Conservation (phyloP, 129 eudicot species). For the Gnaphalium uliginosum region DNA sequence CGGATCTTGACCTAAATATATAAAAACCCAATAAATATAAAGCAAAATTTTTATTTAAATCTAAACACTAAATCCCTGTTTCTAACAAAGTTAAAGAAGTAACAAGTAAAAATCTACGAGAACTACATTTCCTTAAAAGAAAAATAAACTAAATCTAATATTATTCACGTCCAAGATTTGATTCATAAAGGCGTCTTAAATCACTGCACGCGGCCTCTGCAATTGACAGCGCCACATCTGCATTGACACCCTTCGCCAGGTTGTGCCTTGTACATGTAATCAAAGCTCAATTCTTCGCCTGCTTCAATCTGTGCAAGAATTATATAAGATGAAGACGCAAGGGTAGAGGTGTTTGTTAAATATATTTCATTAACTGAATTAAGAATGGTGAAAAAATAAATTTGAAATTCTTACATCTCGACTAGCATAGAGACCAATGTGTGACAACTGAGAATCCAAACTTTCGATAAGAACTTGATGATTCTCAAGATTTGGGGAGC, state of each 20-base stretch:
- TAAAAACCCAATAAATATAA: conserved; percentile 20
- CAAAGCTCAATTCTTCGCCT: conserved; percentile 83
- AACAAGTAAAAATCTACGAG: conserved; percentile 21
- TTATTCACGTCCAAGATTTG: conserved; percentile 24
- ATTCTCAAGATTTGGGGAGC: conserved; percentile 89
- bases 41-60: conserved; percentile 25
- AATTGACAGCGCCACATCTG: conserved; percentile 73
- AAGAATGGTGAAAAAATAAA: conserved; percentile 6
- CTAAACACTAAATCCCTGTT: conserved; percentile 24
- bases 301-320: conserved; percentile 51
- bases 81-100: conserved; percentile 26
- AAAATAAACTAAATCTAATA: conserved; percentile 28
- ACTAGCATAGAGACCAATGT: conserved; percentile 86
- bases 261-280: conserved; percentile 56
- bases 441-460: conserved; percentile 83
- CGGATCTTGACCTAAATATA: conserved; percentile 14
- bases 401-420: conserved; percentile 63
- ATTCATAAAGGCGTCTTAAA: conserved; percentile 9
- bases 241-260: conserved; percentile 70
- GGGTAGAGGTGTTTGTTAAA: neutral
- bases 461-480: conserved; percentile 97
- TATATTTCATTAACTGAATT: neutral
- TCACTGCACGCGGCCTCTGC: conserved; percentile 71
- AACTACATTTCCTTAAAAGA: conserved; percentile 12
- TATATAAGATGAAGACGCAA: neutral